Evolutionary conservation across 371 early-diverging fungal species (phyloP), one percentile per base, ranked within the genome.

Genomic region (Actinomucor elegans): DNA sequence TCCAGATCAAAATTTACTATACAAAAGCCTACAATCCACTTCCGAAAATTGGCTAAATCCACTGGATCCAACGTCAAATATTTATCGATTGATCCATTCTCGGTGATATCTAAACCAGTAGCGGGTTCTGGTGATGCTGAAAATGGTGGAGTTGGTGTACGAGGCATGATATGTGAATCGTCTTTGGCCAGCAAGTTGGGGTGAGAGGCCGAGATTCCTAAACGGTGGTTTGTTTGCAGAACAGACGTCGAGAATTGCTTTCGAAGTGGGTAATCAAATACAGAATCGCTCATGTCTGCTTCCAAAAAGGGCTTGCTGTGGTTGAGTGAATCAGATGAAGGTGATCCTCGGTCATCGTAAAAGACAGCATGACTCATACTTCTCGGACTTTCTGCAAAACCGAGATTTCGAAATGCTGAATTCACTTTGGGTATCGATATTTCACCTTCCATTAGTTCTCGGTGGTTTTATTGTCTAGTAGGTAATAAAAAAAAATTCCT

Each of bases 1-100:
- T 97, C 95, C 40, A 93, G 80, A 79, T 97, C 97, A 84, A 97
- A 97, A 60, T 93, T 90, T 18, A 95, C 94, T 23, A 92, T 84
- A 62, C 90, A 91, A 61, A 96, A 90, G 46, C 92, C 88, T 31
- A 93, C 69, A 34, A 91, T 77, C 96, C 96, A 96, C 53, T 85
- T 82, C 52, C 85, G 81, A 52, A 94, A 81, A 35, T 65, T 67
- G 24, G 67, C 68, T 31, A 86, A 68, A 33, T 78, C 78, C 12
- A 38, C 48, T 18, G 73, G 77, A 23, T 69, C 71, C 24, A 77
- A 23, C 8, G 48, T 55, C 2, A 75, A 48, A 40, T 62, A 60
- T 49, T 54, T 31, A 8, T 48, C 32, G 20, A 45, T 24, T 24
- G 47, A 34, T 40, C 51, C 53, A 40, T 71, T 71, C 9, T 75